A percentile compares a stretch with the other conserved stretches of the same genome.
phyloP scores from a whole-genome alignment of 2,329 filamentous ascomycete genomes.

The Sclerotinia subarctica region DNA sequence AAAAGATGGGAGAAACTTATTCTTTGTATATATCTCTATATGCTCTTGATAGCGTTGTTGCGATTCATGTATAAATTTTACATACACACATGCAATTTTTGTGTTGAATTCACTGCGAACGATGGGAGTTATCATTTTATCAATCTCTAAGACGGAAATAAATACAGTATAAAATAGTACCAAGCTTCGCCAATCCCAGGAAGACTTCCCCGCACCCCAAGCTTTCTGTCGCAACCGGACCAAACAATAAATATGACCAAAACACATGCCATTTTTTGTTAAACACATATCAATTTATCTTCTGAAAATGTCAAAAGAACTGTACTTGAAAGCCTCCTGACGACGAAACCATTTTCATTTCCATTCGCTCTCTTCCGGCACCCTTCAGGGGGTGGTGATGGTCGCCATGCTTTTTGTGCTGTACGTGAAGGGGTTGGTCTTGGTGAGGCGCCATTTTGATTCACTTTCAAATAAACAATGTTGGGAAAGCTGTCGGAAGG shows the following conservation, averaged over 20 bases:
- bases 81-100: too few relatives aligned
- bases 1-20: neutral
- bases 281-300: neutral
- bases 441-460: neutral
- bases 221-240: neutral
- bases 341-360: too few relatives aligned
- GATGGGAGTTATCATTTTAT: too few relatives aligned
- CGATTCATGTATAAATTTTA: conserved; percentile 8
- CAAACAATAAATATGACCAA: neutral
- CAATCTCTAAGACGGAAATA: too few relatives aligned
- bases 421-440: neutral
- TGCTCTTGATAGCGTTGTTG: conserved; percentile 2
- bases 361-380: neutral
- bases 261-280: neutral
- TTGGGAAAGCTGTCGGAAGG: neutral
- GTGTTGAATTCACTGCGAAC: too few relatives aligned
- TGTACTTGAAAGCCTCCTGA: too few relatives aligned
- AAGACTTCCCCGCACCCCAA: neutral
- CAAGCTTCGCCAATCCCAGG: neutral
- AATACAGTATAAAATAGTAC: too few relatives aligned
- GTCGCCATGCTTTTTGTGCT: neutral
- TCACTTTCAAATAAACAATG: neutral
- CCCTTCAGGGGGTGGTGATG: conserved; percentile 4
- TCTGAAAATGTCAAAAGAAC: too few relatives aligned
- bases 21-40: conserved; percentile 6